A percentile compares a stretch with the other conserved stretches of the same genome.
Evolutionary conservation across 78 protist genomes (phyloP).

Genomic region (Fonticula alba): DNA sequence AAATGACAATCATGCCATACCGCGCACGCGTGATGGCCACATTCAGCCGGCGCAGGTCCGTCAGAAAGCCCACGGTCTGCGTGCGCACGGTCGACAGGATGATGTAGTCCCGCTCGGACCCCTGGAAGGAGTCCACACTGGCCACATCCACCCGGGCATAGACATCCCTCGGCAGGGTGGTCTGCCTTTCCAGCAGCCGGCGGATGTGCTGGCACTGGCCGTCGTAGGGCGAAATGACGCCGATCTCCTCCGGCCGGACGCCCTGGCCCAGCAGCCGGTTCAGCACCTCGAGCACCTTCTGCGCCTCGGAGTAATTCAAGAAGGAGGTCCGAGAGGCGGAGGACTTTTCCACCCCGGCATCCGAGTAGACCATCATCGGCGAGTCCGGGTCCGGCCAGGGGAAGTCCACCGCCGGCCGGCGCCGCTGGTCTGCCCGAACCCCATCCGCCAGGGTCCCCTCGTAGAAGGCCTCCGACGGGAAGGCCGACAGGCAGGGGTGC

Average conservation of each 20-base stretch:
- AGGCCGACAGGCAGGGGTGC: constrained; percentile 95
- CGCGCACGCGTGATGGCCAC: constrained; percentile 97
- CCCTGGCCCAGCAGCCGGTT: constrained; percentile 51
- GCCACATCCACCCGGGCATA: constrained; percentile 80
- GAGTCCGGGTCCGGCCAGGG: constrained; percentile 78
- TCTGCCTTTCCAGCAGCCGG: too few relatives aligned
- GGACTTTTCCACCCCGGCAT: constrained; percentile 83
- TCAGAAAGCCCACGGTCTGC: constrained; percentile 97
- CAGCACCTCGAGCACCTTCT: constrained; percentile 69
- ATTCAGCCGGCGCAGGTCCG: constrained; percentile 95
- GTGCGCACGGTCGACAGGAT: constrained; percentile 95
- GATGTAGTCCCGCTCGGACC: constrained; percentile 97
- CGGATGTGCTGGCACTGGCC: constrained; percentile 95
- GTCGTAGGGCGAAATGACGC: constrained; percentile 98
- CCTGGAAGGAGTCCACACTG: constrained; percentile 97
- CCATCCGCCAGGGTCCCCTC: constrained; percentile 97
- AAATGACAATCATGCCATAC: constrained; percentile 87
- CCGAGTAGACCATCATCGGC: constrained; percentile 89
- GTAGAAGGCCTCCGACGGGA: constrained; percentile 91
- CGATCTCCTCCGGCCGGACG: constrained; percentile 82
- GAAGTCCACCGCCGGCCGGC: constrained; percentile 19
- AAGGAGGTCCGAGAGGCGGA: constrained; percentile 91
- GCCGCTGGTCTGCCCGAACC: constrained; percentile 35
- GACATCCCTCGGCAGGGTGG: too few relatives aligned
- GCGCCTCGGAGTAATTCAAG: constrained; percentile 95